Conservation (phyloP, 1,139 yeast genomes). For the Suhomyces maxii region DNA sequence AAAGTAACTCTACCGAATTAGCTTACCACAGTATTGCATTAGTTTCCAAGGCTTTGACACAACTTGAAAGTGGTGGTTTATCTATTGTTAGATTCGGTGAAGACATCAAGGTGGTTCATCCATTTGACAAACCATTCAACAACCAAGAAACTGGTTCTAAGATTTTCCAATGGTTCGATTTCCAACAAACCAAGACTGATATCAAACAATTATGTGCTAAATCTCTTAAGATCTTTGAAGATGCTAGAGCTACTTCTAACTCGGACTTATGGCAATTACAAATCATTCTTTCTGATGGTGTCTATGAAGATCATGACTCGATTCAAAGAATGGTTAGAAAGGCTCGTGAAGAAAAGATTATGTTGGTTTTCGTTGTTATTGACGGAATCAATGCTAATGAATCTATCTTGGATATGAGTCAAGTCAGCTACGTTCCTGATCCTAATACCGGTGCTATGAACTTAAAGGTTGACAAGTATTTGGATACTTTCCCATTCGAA, state of each 20-base stretch:
- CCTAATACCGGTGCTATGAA: constrained; percentile 70
- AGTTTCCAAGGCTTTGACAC: constrained; percentile 91
- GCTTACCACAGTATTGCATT: constrained; percentile 95
- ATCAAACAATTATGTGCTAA: constrained; percentile 69
- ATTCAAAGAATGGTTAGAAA: constrained; percentile 80
- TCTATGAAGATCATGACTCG: constrained; percentile 90
- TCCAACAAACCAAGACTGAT: constrained; percentile 86
- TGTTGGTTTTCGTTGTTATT: constrained; percentile 92
- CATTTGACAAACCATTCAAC: constrained; percentile 79
- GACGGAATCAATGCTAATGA: constrained; percentile 86
- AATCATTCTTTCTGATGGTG: constrained; percentile 92
- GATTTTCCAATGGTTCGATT: constrained; percentile 85
- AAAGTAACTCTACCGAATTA: constrained; percentile 81
- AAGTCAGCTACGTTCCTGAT: constrained; percentile 72
- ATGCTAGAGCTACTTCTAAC: constrained; percentile 57
- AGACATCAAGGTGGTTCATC: constrained; percentile 79
- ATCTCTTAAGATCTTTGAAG: constrained; percentile 73
- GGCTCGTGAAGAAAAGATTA: constrained; percentile 89
- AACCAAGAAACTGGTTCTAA: constrained; percentile 80
- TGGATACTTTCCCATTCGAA: constrained; percentile 95
- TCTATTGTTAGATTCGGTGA: constrained; percentile 93
- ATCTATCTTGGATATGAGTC: constrained; percentile 92
- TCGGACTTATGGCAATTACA: constrained; percentile 90
- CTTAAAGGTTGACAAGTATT: constrained; percentile 76
- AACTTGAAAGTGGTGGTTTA: constrained; percentile 90